Conservation (phyloP, 495 filamentous ascomycete genomes). For the Aspergillus sclerotiicarbonarius region DNA sequence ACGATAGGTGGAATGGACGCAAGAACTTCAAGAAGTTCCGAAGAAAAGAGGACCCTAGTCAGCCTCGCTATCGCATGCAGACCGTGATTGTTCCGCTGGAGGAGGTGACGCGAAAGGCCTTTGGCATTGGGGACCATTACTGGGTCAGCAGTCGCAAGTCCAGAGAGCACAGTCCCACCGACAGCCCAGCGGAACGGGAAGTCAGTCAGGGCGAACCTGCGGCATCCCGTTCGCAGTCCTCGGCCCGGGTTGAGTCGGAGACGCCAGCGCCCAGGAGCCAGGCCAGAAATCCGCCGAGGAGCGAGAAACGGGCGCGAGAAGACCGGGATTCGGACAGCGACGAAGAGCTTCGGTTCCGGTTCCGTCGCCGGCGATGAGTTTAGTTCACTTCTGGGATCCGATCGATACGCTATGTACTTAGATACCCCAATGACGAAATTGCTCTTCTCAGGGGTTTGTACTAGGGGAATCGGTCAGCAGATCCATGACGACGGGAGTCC, state of each 20-base stretch:
- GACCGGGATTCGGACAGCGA: constrained; percentile 43
- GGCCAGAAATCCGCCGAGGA: constrained; percentile 14
- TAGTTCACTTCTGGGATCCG: no score
- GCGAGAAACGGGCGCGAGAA: constrained; percentile 44
- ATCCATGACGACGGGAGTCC: no score
- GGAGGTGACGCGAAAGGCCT: constrained; percentile 73
- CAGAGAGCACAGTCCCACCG: constrained; percentile 22
- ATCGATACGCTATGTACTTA: no score
- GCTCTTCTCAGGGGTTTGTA: no score
- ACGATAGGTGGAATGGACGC: constrained; percentile 89
- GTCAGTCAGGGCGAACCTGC: constrained; percentile 23
- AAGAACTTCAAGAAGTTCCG: constrained; percentile 96
- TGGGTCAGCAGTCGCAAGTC: constrained; percentile 52
- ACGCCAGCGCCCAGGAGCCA: constrained; percentile 6
- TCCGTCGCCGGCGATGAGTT: constrained; percentile 52
- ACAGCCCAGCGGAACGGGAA: constrained; percentile 12
- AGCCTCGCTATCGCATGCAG: constrained; percentile 45
- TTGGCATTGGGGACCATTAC: constrained; percentile 81
- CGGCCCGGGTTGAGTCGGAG: constrained; percentile 15
- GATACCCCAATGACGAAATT: no score
- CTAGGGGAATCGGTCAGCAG: no score
- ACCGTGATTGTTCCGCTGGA: constrained; percentile 75
- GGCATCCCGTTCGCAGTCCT: constrained; percentile 9
- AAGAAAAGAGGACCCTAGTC: constrained; percentile 51
- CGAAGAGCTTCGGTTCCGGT: constrained; percentile 57